Percentiles rank a stretch among this genome's conserved stretches.
Conservation (phyloP, 192 early-diverging fungal species). For the Phycomyces blakesleeanus region DNA sequence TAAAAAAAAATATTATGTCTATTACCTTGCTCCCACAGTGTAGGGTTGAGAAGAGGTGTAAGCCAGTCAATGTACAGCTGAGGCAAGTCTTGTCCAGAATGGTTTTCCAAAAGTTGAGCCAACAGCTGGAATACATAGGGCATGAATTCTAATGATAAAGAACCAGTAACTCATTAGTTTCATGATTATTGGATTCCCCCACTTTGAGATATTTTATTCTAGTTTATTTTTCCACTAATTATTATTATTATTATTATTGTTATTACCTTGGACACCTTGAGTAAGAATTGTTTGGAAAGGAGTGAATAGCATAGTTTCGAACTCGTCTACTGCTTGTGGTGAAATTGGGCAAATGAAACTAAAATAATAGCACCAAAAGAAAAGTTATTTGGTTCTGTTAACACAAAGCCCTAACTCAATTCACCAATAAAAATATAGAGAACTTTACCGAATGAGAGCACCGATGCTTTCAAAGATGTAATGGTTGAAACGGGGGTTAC, state of each 20-base stretch:
- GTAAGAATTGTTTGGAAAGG: conserved; percentile 87
- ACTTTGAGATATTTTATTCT: no score
- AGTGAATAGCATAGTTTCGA: conserved; percentile 84
- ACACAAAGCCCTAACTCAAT: background rate
- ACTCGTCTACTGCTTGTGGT: conserved; percentile 62
- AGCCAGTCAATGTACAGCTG: conserved; percentile 70
- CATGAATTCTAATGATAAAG: conserved; percentile 76
- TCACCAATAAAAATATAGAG: background rate
- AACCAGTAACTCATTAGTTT: no score
- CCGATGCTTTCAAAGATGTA: conserved; percentile 93
- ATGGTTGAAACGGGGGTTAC: conserved; percentile 97
- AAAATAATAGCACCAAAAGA: background rate
- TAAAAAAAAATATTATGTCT: no score
- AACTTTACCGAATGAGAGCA: conserved; percentile 65
- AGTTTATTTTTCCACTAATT: background rate
- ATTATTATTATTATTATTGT: background rate
- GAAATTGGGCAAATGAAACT: conserved; percentile 81
- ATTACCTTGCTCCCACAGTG: conserved; percentile 81
- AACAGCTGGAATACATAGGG: conserved; percentile 98
- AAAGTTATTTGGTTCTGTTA: no score
- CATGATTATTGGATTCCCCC: no score
- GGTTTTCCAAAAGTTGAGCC: conserved; percentile 79
- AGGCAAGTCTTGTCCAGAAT: conserved; percentile 62
- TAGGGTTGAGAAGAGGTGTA: conserved; percentile 76
- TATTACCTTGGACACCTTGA: conserved; percentile 65